phyloP scores from a whole-genome alignment of 805 yeast species.

The Candida silvatica region DNA sequence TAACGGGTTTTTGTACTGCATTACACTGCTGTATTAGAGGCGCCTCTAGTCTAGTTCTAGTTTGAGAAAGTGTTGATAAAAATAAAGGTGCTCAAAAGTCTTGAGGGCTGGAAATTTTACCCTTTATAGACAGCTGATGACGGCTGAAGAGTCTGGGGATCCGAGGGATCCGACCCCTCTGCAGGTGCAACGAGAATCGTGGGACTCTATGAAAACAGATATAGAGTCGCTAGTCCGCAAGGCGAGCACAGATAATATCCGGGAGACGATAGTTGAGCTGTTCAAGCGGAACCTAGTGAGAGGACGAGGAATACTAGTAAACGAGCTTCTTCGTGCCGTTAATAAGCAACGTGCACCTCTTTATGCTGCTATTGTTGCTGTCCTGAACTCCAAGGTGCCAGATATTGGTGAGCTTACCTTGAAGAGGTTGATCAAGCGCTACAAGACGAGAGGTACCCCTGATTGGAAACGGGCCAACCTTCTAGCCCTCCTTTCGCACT shows the following conservation, averaged over 20 bases:
- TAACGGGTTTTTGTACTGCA: slow-evolving; percentile 2
- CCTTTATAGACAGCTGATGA: no score
- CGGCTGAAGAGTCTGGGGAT: no score
- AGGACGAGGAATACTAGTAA: slow-evolving; percentile 54
- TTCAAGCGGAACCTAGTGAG: slow-evolving; percentile 50
- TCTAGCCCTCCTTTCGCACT: slow-evolving; percentile 46
- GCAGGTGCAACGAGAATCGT: no score
- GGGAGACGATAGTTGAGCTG: slow-evolving; percentile 37
- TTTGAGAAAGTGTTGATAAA: no score
- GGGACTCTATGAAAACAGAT: slow-evolving; percentile 43
- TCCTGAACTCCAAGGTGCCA: slow-evolving; percentile 61
- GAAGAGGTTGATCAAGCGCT: slow-evolving; percentile 46
- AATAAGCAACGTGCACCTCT: slow-evolving; percentile 33
- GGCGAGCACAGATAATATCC: slow-evolving; percentile 38
- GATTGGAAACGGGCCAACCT: slow-evolving; percentile 36
- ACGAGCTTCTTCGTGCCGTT: slow-evolving; percentile 42
- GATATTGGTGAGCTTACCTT: slow-evolving; percentile 53
- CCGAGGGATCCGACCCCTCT: no score
- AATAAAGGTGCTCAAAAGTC: no score
- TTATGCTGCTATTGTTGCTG: slow-evolving; percentile 49
- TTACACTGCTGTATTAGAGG: no score
- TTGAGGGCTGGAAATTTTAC: no score
- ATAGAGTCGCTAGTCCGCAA: slow-evolving; percentile 42
- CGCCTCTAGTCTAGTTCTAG: no score
- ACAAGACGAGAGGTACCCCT: slow-evolving; percentile 42